phyloP scores from a whole-genome alignment of 2,329 filamentous ascomycete genomes.

The Beauveria sp. region DNA sequence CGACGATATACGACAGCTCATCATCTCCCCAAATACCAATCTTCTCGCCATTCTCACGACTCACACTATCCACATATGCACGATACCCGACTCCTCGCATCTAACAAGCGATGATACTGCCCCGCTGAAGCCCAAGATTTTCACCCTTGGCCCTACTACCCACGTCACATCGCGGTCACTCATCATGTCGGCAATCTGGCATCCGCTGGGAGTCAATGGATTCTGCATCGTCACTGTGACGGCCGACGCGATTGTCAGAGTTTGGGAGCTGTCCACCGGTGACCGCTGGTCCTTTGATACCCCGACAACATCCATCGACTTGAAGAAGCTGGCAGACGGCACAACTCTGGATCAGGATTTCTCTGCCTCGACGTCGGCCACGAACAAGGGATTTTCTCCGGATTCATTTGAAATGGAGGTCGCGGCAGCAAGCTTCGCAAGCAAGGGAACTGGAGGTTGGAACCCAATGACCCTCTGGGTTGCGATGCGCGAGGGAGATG shows the following conservation, averaged over 20 bases:
- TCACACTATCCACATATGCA: slow-evolving; percentile 79
- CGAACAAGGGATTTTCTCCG: slow-evolving; percentile 76
- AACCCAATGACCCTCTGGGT: slow-evolving; percentile 94
- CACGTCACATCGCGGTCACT: slow-evolving; percentile 82
- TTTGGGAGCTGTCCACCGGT: slow-evolving; percentile 83
- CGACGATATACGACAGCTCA: slow-evolving; percentile 75
- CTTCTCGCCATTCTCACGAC: slow-evolving; percentile 80
- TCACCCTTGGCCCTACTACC: slow-evolving; percentile 84
- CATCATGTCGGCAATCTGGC: slow-evolving; percentile 79
- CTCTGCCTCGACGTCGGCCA: slow-evolving; percentile 63
- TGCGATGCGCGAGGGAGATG: slow-evolving; percentile 87
- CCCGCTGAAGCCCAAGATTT: slow-evolving; percentile 73
- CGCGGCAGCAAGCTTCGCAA: slow-evolving; percentile 74
- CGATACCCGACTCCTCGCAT: slow-evolving; percentile 75
- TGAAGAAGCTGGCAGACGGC: slow-evolving; percentile 83
- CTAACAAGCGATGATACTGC: slow-evolving; percentile 60
- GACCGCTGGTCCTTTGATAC: slow-evolving; percentile 83
- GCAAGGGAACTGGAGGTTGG: slow-evolving; percentile 69
- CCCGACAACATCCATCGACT: slow-evolving; percentile 74
- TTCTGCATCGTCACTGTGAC: slow-evolving; percentile 83
- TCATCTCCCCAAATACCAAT: slow-evolving; percentile 73
- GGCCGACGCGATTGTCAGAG: slow-evolving; percentile 73
- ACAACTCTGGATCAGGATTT: slow-evolving; percentile 77
- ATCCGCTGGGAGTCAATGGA: slow-evolving; percentile 78
- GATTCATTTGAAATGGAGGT: slow-evolving; percentile 92